Evolutionary conservation across 352 stramenopile genomes (phyloP).

Genomic region (Thraustochytrium sp.): DNA sequence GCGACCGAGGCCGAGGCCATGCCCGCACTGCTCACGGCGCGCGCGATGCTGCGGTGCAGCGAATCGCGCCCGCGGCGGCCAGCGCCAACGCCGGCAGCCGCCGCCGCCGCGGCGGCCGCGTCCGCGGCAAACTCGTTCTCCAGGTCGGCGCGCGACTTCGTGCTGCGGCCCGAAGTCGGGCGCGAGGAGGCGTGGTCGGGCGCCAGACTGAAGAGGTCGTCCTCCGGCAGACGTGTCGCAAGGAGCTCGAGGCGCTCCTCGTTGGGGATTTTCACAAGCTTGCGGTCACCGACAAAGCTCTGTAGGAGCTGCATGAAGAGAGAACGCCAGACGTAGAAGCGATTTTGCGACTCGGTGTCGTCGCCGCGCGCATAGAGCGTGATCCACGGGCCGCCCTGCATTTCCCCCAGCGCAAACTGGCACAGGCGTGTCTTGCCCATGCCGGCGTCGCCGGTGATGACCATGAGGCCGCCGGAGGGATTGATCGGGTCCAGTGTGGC

Average conservation of each 20-base stretch:
- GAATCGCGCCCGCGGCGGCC: neutral
- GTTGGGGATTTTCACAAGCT: neutral
- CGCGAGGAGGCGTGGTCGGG: neutral
- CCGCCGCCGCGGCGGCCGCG: neutral
- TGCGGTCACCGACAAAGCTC: neutral
- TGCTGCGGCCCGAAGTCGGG: neutral
- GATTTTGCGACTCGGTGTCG: conserved; percentile 37
- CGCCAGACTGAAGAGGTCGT: neutral
- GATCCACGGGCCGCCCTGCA: neutral
- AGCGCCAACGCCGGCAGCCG: too few relatives aligned
- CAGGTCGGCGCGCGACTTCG: neutral
- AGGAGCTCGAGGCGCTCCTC: neutral
- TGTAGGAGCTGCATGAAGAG: conserved; percentile 13
- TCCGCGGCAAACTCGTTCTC: neutral
- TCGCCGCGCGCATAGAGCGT: conserved; percentile 15
- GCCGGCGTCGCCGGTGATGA: conserved; percentile 28
- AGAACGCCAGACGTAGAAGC: conserved; percentile 20
- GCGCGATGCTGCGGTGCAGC: too few relatives aligned
- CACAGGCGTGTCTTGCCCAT: conserved; percentile 40
- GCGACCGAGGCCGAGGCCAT: neutral
- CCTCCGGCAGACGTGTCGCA: neutral
- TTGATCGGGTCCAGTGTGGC: neutral
- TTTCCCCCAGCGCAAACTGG: conserved; percentile 5
- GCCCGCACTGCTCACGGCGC: too few relatives aligned
- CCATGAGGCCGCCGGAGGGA: neutral